phyloP scores from a whole-genome alignment of 2,329 filamentous ascomycete genomes.

The Hypocreales sp. region DNA sequence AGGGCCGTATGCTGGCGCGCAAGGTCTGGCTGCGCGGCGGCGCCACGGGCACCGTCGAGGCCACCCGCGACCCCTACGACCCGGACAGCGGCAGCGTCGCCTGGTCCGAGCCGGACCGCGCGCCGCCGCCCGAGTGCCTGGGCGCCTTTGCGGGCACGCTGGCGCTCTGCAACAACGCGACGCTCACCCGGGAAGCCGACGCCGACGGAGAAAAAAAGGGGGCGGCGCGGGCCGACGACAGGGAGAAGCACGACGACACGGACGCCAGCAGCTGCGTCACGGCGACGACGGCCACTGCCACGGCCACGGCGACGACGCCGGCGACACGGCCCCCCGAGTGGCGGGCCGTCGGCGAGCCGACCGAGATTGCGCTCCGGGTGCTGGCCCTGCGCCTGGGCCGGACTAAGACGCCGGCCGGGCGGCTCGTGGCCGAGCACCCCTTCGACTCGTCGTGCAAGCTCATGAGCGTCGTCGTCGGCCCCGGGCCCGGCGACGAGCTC shows the following conservation, averaged over 20 bases:
- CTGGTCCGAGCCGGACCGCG: constrained; percentile 25
- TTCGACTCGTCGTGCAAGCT: constrained; percentile 62
- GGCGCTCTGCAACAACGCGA: constrained; percentile 45
- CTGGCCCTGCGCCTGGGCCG: constrained; percentile 54
- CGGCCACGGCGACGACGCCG: constrained; percentile 16
- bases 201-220: neutral
- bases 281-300: constrained; percentile 19
- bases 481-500: constrained; percentile 15
- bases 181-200: neutral
- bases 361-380: constrained; percentile 60
- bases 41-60: constrained; percentile 35
- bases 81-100: constrained; percentile 38
- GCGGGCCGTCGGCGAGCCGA: constrained; percentile 50
- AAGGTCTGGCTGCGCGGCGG: constrained; percentile 45
- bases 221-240: constrained; percentile 15
- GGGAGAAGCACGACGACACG: constrained; percentile 28
- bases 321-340: constrained; percentile 26
- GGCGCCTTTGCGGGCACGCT: constrained; percentile 36
- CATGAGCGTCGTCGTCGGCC: constrained; percentile 54
- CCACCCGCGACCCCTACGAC: constrained; percentile 43
- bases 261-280: constrained; percentile 31
- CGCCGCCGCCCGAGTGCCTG: constrained; percentile 24
- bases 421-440: constrained; percentile 48
- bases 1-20: constrained; percentile 50
- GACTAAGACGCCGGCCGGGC: constrained; percentile 26